Percentiles rank a stretch among this genome's conserved stretches.
Evolutionary conservation across 2,329 filamentous ascomycete genomes (phyloP).

Genomic region (Aspergillus pseudonomiae): DNA sequence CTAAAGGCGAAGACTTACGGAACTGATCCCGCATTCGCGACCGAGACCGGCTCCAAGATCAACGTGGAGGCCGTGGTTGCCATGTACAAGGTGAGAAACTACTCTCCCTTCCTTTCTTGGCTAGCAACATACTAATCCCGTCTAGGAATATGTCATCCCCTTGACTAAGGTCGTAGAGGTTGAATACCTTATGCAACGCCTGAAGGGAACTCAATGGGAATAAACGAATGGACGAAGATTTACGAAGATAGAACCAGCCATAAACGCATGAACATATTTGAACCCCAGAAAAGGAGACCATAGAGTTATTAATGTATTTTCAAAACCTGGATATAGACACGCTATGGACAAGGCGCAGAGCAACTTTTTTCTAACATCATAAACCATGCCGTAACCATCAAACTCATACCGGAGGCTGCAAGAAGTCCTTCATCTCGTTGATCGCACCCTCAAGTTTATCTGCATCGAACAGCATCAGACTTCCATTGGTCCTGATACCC

Average conservation of each 20-base stretch:
- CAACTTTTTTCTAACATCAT: conserved; percentile 8
- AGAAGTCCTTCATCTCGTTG: conserved; percentile 73
- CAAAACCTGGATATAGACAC: conserved; percentile 3
- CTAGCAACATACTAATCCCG: not conserved
- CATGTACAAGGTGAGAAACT: conserved; percentile 70
- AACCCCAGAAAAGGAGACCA: not conserved
- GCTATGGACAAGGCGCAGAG: conserved; percentile 7
- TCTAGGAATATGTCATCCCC: conserved; percentile 78
- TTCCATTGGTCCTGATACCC: conserved; percentile 81
- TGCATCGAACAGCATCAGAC: conserved; percentile 84
- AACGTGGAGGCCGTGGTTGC: conserved; percentile 86
- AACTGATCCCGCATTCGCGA: conserved; percentile 73
- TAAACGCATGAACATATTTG: not conserved
- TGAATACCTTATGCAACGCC: conserved; percentile 93
- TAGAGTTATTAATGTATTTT: conserved; percentile 6
- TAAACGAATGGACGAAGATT: conserved; percentile 22
- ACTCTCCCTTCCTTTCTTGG: not conserved
- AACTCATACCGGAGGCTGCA: conserved; percentile 56
- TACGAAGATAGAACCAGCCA: conserved; percentile 2
- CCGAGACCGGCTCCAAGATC: conserved; percentile 67
- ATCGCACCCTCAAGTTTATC: conserved; percentile 75
- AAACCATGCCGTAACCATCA: conserved; percentile 4
- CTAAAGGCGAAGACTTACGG: conserved; percentile 94
- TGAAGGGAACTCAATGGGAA: conserved; percentile 60
- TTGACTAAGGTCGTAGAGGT: conserved; percentile 98